Evolutionary conservation across 139 green algal genomes (phyloP).

Genomic region (Medakamo hakoo): DNA sequence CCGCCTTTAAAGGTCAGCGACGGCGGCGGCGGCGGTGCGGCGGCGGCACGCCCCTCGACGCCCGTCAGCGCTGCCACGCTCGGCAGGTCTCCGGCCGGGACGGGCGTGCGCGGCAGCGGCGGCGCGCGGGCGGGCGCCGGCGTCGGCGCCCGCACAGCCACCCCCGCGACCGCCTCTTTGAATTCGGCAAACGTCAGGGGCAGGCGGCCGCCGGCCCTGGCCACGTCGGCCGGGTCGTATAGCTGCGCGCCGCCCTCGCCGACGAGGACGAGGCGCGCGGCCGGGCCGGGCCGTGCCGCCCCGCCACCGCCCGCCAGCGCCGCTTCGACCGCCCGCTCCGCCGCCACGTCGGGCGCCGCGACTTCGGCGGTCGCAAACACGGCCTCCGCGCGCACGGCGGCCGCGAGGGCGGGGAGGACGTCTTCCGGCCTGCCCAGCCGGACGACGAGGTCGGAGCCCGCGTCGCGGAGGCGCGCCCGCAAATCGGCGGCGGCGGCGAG

Average conservation of each 20-base stretch:
- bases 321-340: constrained; percentile 30
- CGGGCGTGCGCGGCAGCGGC: constrained; percentile 2
- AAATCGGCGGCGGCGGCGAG: constrained; percentile 39
- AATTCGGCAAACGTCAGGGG: background rate
- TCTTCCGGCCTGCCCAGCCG: constrained; percentile 40
- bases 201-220: constrained; percentile 26
- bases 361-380: constrained; percentile 59
- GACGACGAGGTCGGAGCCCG: constrained; percentile 35
- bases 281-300: constrained; percentile 31
- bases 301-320: constrained; percentile 29
- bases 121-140: constrained; percentile 43
- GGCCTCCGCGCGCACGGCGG: constrained; percentile 2
- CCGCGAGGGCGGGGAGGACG: constrained; percentile 11
- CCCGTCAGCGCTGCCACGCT: background rate
- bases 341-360: constrained; percentile 39
- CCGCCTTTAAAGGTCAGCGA: constrained; percentile 21
- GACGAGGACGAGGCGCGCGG: constrained; percentile 42
- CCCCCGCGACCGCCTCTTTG: constrained; percentile 8
- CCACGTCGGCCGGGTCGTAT: constrained; percentile 8
- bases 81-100: background rate
- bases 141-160: constrained; percentile 34
- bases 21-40: background rate
- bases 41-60: background rate
- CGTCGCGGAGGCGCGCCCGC: constrained; percentile 15
- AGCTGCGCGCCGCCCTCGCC: constrained; percentile 34